Evolutionary conservation across 192 early-diverging fungal species (phyloP).

Genomic region (Backusella parvicylindrica): DNA sequence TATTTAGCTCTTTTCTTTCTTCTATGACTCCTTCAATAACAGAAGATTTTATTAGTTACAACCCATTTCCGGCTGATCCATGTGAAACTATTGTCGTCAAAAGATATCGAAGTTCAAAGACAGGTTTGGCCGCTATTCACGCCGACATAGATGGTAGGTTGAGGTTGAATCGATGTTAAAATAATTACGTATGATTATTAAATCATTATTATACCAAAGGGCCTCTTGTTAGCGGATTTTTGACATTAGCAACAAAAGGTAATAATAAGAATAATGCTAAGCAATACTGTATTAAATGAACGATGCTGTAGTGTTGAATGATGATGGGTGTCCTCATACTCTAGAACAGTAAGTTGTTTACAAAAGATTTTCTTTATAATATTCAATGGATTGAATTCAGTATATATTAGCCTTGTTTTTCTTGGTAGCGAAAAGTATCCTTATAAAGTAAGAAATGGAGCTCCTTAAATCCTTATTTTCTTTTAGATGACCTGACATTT

Average conservation of each 20-base stretch:
- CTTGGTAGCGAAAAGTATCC: conserved; percentile 56
- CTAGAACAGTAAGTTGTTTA: conserved; percentile 48
- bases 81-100: conserved; percentile 45
- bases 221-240: conserved; percentile 53
- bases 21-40: not conserved
- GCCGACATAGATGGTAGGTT: conserved; percentile 46
- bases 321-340: conserved; percentile 54
- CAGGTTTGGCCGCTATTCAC: conserved; percentile 49
- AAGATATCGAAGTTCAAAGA: conserved; percentile 41
- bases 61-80: conserved; percentile 40
- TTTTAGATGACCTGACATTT: not conserved
- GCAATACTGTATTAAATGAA: not conserved
- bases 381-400: not conserved
- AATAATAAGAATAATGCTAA: not conserved
- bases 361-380: not conserved
- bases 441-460: conserved; percentile 22
- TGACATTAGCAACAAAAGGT: conserved; percentile 54
- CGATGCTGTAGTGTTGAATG: conserved; percentile 39
- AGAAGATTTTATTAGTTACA: conserved; percentile 16
- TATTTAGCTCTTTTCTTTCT: not conserved
- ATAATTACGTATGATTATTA: conserved; percentile 1
- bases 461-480: not conserved
- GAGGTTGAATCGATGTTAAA: not conserved
- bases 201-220: conserved; percentile 25
- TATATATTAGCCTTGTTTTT: conserved; percentile 45